Percentiles rank a stretch among this genome's conserved stretches.
These are phyloP conservation scores for Haematococcus sp. DNA, from an alignment of 139 green algal species.

Conservation along the genomic window DNA sequence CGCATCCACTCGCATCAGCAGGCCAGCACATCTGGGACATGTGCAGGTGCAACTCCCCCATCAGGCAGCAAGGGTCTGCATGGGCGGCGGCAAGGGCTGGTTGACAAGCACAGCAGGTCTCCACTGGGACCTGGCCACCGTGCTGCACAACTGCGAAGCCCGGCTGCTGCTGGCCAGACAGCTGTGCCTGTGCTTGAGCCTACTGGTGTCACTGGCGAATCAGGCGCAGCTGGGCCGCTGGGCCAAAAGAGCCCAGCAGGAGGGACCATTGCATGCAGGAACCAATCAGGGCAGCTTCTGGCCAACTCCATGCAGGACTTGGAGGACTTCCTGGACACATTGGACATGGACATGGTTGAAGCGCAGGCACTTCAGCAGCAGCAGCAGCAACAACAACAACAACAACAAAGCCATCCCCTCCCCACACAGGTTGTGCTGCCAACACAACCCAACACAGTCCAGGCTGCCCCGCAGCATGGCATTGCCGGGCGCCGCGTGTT, in stretches of 20 bases:
- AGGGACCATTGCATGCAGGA: no score
- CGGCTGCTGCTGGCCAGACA: no score
- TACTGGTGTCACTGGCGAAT: no score
- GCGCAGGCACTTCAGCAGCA: not conserved
- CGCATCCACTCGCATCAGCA: not conserved
- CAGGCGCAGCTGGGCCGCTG: no score
- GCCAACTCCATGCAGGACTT: slow-evolving; percentile 1
- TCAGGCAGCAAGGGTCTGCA: not conserved
- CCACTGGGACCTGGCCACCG: no score
- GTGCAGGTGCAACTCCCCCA: not conserved
- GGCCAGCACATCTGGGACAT: not conserved
- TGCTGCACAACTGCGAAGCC: no score
- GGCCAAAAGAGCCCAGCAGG: no score
- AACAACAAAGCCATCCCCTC: not conserved
- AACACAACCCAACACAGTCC: not conserved
- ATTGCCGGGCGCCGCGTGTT: not conserved
- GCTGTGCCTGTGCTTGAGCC: no score
- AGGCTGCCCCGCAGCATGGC: not conserved
- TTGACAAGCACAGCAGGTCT: no score
- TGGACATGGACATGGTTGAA: slow-evolving; percentile 14
- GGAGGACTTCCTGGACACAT: not conserved
- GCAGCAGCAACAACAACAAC: slow-evolving; percentile 11
- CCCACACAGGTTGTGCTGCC: not conserved
- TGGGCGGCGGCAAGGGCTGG: no score
- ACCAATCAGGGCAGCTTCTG: not conserved